phyloP scores from a whole-genome alignment of 495 filamentous ascomycete species.

The Talaromyces trachyspermus region DNA sequence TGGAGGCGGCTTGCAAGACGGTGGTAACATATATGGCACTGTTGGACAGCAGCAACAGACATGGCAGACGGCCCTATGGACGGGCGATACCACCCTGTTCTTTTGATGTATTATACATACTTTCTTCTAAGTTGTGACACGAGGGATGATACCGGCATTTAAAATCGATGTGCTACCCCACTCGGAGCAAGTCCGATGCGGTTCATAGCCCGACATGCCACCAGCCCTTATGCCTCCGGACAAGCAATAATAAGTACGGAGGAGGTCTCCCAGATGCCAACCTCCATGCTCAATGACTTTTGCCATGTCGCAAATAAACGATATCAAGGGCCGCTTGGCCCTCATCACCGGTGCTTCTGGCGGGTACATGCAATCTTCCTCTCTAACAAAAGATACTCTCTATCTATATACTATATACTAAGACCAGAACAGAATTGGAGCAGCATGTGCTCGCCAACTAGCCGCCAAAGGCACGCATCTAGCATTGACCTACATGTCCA shows the following conservation, averaged over 20 bases:
- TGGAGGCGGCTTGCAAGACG: background rate
- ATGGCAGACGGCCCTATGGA: constrained; percentile 37
- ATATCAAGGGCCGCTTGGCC: constrained; percentile 50
- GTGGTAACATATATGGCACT: background rate
- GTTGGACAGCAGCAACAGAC: constrained; percentile 19
- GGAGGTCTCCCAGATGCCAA: background rate
- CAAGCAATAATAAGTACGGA: too few relatives aligned
- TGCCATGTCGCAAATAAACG: constrained; percentile 26
- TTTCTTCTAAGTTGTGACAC: background rate
- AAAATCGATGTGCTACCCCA: background rate
- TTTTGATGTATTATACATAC: constrained; percentile 21
- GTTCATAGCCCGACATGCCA: background rate
- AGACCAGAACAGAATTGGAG: constrained; percentile 45
- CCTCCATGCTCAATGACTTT: background rate
- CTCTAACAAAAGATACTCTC: background rate
- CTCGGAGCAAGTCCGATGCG: constrained; percentile 1
- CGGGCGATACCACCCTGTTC: constrained; percentile 35
- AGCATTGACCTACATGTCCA: constrained; percentile 55
- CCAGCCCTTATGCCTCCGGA: too few relatives aligned
- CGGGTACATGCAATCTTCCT: constrained; percentile 37
- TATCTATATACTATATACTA: constrained; percentile 5
- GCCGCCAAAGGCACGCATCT: constrained; percentile 46
- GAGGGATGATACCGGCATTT: background rate
- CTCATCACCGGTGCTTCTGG: constrained; percentile 61
- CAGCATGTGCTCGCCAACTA: constrained; percentile 51